phyloP scores from a whole-genome alignment of 495 filamentous ascomycete genomes.

The Talaromyces ruber region DNA sequence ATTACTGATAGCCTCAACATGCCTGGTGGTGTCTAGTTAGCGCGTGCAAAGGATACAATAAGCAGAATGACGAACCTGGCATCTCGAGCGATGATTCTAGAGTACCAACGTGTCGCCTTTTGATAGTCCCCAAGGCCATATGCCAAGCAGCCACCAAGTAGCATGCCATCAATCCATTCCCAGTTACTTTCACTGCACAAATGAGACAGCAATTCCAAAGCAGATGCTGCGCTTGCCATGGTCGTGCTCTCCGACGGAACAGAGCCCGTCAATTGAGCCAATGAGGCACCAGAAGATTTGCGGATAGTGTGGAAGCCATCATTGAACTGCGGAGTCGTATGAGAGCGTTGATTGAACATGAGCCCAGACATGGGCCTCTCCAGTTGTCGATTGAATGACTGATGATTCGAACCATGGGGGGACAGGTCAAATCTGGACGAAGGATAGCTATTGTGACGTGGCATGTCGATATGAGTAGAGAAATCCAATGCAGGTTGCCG shows the following conservation, averaged over 20 bases:
- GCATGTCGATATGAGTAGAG: slow-evolving; percentile 16
- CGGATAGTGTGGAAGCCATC: slow-evolving; percentile 23
- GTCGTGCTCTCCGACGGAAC: slow-evolving; percentile 27
- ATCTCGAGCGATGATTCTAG: slow-evolving; percentile 73
- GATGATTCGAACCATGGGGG: slow-evolving; percentile 9
- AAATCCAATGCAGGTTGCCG: slow-evolving; percentile 41
- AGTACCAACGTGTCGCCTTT: slow-evolving; percentile 83
- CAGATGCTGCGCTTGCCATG: slow-evolving; percentile 47
- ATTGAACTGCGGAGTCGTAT: slow-evolving; percentile 16
- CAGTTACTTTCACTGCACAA: slow-evolving; percentile 81
- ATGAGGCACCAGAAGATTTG: slow-evolving; percentile 18
- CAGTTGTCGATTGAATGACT: slow-evolving; percentile 13
- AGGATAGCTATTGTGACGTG: slow-evolving; percentile 35
- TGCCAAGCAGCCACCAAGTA: slow-evolving; percentile 85
- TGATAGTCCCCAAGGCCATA: slow-evolving; percentile 88
- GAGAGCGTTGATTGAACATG: slow-evolving; percentile 9
- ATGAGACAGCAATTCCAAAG: slow-evolving; percentile 70
- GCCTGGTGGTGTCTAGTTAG: slow-evolving; percentile 38
- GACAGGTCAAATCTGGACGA: slow-evolving; percentile 28
- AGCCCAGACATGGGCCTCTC: background rate
- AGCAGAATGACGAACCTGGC: slow-evolving; percentile 48
- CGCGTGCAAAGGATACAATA: slow-evolving; percentile 16
- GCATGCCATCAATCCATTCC: slow-evolving; percentile 94
- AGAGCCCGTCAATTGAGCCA: slow-evolving; percentile 26
- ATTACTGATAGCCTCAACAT: slow-evolving; percentile 94